Evolutionary conservation across 1,284 basidiomycete genomes (phyloP), one percentile per base, ranked within the genome.

Genomic region (Peniophora sp.): DNA sequence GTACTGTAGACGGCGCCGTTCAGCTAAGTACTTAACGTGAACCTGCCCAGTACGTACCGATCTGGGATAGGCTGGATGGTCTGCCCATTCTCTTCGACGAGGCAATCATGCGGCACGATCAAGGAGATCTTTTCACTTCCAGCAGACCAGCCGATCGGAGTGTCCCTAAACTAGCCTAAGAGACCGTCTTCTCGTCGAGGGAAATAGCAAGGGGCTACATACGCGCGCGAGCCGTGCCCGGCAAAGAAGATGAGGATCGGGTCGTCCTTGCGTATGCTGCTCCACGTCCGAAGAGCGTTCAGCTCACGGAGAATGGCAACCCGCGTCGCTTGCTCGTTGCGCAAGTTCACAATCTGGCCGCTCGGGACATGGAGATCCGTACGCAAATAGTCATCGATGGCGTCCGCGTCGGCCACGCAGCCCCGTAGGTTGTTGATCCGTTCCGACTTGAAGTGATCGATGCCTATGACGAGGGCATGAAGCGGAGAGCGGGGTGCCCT

Each of bases 241-340:
- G 44, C 44, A n/a, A 23, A 45, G 44, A 23, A 45, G 9, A 45
- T 45, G 23, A 45, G 23, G 44, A 45, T 45, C n/a, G 44, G 44
- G 22, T 45, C 44, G 2, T 20, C 44, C 6, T 45, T 14, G 19
- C 22, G 17, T 10, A 45, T 24, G 20, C 5, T 9, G 44, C 6
- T 5, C 19, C 22, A 6, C 10, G 16, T 25, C 19, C n/a, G n/a
- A 16, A 45, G 23, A 8, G 20, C 44, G 44, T 22, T n/a, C 10
- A 45, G 12, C n/a, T 24, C 12, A 10, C 12, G 20, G n/a, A 23
- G 19, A 3, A 45, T 45, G 6, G 12, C 23, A 20, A 14, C 44
- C 5, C 44, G 44, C 10, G 44, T 45, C 20, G 44, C 44, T 22
- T 45, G 20, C 44, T 45, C 44, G 23, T 45, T 20, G 23, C 44